These are phyloP conservation scores for Porogramme epimiltina DNA, from an alignment of 1,284 basidiomycete species.

Conservation along the genomic window DNA sequence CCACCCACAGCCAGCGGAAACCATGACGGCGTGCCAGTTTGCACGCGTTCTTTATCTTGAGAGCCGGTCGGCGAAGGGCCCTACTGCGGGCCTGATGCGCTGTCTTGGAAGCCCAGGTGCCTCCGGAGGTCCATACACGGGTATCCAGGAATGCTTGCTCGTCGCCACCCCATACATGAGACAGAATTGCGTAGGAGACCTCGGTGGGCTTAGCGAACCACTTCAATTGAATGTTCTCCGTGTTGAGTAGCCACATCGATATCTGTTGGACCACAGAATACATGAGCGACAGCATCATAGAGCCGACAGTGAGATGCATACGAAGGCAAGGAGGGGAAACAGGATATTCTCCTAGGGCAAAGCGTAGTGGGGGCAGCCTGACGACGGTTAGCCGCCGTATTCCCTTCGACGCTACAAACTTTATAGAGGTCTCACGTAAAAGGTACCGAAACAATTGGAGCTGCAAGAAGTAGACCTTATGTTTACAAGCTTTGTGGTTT, in stretches of 20 bases:
- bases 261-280: neutral
- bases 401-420: too few relatives aligned
- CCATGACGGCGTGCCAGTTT: conserved; percentile 7
- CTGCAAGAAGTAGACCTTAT: too few relatives aligned
- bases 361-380: too few relatives aligned
- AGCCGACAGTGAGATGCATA: too few relatives aligned
- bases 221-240: conserved; percentile 11
- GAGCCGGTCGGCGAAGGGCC: conserved; percentile 3
- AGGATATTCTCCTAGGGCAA: too few relatives aligned
- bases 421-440: too few relatives aligned
- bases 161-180: conserved; percentile 14
- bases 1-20: conserved; percentile 17
- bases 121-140: neutral
- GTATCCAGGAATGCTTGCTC: conserved; percentile 14
- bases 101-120: neutral
- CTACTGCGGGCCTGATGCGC: conserved; percentile 1
- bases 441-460: too few relatives aligned
- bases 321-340: too few relatives aligned
- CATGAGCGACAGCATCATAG: too few relatives aligned
- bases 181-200: conserved; percentile 21
- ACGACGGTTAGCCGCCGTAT: too few relatives aligned
- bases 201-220: conserved; percentile 7
- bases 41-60: conserved; percentile 14
- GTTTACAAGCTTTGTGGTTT: too few relatives aligned
- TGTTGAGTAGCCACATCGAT: conserved; percentile 18